These are phyloP conservation scores for Galeopsis tetrahit DNA, from an alignment of 257 asterid genomes.

Conservation along the genomic window DNA sequence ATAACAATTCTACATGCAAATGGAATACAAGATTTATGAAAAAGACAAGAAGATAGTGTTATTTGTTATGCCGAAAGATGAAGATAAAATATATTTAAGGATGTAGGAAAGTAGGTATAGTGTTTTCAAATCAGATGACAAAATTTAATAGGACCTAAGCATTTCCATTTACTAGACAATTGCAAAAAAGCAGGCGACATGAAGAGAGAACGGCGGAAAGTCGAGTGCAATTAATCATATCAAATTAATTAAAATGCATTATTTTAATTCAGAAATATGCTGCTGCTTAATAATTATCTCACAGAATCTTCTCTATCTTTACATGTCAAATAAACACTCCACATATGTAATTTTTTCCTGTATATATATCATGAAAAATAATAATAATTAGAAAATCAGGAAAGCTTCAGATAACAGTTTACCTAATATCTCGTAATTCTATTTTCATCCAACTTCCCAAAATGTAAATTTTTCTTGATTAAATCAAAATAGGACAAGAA, in stretches of 20 bases:
- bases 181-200: conserved; percentile 33
- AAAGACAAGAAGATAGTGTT: not conserved
- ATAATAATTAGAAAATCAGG: not conserved
- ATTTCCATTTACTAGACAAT: conserved; percentile 14
- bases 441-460: conserved; percentile 7
- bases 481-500: not conserved
- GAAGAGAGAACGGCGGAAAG: conserved; percentile 42
- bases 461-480: not conserved
- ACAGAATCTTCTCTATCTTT: conserved; percentile 28
- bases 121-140: conserved; percentile 25
- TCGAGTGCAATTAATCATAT: conserved; percentile 20
- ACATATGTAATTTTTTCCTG: conserved; percentile 22
- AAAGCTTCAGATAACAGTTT: not conserved
- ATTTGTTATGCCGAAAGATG: not conserved
- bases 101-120: not conserved
- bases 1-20: not conserved
- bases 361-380: not conserved
- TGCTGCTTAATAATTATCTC: conserved; percentile 31
- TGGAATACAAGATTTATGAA: not conserved
- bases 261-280: conserved; percentile 1
- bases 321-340: conserved; percentile 21
- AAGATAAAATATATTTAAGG: not conserved
- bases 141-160: conserved; percentile 1
- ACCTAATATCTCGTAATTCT: not conserved
- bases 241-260: not conserved